Evolutionary conservation across 495 filamentous ascomycete species (phyloP), one percentile per base, ranked within the genome.

Genomic region (Aspergillus homomorphus): DNA sequence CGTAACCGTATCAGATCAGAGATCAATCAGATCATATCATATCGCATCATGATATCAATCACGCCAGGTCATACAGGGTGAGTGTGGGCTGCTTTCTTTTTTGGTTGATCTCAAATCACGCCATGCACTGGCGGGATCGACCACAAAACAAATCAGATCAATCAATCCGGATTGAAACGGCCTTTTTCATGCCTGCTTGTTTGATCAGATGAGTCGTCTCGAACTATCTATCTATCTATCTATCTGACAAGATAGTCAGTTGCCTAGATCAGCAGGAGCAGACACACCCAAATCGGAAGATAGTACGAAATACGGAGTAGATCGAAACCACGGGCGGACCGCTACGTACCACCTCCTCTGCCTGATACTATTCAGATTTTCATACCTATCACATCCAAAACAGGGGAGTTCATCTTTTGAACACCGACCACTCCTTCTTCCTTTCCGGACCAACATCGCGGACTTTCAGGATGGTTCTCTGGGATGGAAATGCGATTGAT

Each of bases 11-110:
- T 38, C 33, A 7, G 33, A 38, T 38, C 33, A 41, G n/a, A 38
- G n/a, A 38, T 38, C 33, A 38, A 38, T 38, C 33, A 26, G 18
- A 45, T 54, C 53, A 23, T 45, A 56, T 57, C 54, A 50, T 50
- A 57, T 57, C 54, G 49, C 41, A 57, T 50, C 54, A 56, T 56
- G 18, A 38, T 38, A 38, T 38, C n/a, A 53, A 43, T 55, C 41
- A 51, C 38, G 58, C 53, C 58, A 60, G 33, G 23, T 20, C 19
- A 23, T 46, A 46, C 45, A 46, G 45, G 16, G 9, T 43, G n/a
- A 6, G 12, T 38, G 33, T 2, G 33, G 33, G 2, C 26, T 30
- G 26, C 10, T 38, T 38, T 38, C 2, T 38, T 38, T 38, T 12
- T 38, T 38, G 33, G 33, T 38, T 30, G 4, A 30, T 30, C 33